These are phyloP conservation scores for Suillus subaureus DNA, from an alignment of 768 basidiomycete genomes.

Conservation along the genomic window DNA sequence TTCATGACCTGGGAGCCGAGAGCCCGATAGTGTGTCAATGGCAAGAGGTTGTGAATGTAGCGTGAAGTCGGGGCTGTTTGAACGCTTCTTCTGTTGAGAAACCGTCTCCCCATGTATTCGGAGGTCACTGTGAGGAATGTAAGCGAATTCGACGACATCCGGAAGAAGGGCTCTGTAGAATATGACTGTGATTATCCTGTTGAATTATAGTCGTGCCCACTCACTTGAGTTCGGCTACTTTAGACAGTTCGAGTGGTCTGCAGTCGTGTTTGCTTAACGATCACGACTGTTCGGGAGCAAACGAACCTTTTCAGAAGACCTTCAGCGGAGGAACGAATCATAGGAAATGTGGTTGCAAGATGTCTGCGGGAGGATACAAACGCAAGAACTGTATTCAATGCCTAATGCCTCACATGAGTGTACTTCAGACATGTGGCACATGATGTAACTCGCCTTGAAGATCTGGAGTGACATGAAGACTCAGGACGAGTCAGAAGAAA, in stretches of 20 bases:
- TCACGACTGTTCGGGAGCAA: neutral
- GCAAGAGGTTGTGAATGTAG: slow-evolving; percentile 19
- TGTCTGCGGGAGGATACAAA: slow-evolving; percentile 84
- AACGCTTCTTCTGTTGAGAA: slow-evolving; percentile 29
- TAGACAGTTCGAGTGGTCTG: slow-evolving; percentile 77
- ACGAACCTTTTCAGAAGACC: slow-evolving; percentile 70
- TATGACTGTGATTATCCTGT: neutral
- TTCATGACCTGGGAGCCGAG: slow-evolving; percentile 27
- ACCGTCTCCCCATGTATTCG: slow-evolving; percentile 49
- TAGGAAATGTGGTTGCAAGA: slow-evolving; percentile 77
- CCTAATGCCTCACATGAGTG: slow-evolving; percentile 43
- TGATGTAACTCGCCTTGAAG: slow-evolving; percentile 39
- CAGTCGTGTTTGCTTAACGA: slow-evolving; percentile 5
- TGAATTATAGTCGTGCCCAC: neutral
- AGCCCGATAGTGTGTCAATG: slow-evolving; percentile 16
- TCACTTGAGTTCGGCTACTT: slow-evolving; percentile 85
- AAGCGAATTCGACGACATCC: slow-evolving; percentile 79
- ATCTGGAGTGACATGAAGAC: slow-evolving; percentile 34
- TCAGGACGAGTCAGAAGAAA: neutral
- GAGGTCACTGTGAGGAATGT: slow-evolving; percentile 66
- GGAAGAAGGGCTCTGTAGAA: slow-evolving; percentile 73
- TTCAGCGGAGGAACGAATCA: slow-evolving; percentile 80
- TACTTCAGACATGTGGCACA: neutral
- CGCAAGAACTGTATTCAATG: slow-evolving; percentile 85
- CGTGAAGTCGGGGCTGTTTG: slow-evolving; percentile 45